Base-by-base conservation (phyloP, 2,329 filamentous ascomycete genomes). In the Stagonosporopsis vannaccii region DNA sequence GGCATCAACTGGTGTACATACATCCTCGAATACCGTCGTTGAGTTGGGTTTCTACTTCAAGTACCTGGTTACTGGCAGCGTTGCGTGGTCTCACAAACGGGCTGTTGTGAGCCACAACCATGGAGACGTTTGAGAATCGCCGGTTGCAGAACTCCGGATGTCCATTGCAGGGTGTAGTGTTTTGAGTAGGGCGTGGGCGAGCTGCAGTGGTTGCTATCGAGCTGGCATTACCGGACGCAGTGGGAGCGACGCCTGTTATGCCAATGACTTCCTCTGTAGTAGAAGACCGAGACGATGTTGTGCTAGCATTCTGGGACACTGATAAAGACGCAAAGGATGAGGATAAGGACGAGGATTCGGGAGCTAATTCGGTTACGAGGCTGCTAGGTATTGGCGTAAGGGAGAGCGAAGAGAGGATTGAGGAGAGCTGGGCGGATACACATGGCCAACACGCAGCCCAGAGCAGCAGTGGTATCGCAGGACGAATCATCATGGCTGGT, bases 71-170 rank as follows among this genome's bases (percentile, higher is more conserved):
- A 50, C 70, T 72, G 23, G 71, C 71, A 12, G 66, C 67, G 45
- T 75, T 76, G 37, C 65, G 63, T 11, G 60, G 32, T 13, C 56
- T 58, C 4, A 67, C 66, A 26, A 76, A 76, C 0, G 72, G 72
- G 26, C 69, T 75, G 49, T 76, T 76, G 57, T 76, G 74, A 6
- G 74, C 72, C 2, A 72, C 67, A 4, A 76, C 72, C 62, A 73
- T 67, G 2, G 74, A 67, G 7, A 76, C 58, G 43, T 75, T 75
- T 23, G 69, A 72, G 51, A 74, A 70, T n/a, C 60, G 67, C 11
- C 72, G 61, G 19, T 58, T 48, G 57, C 73, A 76, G 33, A 74
- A 70, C 28, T 76, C 74, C n/a, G 60, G 50, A 47, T 74, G 55
- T n/a, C 67, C 69, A 50, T 76, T 76, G 60, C 74, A 76, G 19